phyloP scores from a whole-genome alignment of 495 filamentous ascomycete species.

The Aeminium ludgeri region DNA sequence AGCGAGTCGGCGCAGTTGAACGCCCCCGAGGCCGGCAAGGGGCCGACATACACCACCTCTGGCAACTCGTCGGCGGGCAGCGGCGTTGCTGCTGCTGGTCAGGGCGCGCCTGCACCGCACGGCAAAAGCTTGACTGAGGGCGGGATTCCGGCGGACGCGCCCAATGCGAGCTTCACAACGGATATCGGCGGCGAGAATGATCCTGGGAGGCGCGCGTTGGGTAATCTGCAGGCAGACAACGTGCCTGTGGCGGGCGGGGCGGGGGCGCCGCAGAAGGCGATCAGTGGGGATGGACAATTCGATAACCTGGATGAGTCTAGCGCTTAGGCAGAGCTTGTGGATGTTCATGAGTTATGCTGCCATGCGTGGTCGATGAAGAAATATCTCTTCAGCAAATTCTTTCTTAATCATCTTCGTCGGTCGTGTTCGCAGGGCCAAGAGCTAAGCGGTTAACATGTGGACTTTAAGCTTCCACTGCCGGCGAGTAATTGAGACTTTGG shows the following conservation, averaged over 20 bases:
- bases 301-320: slow-evolving; percentile 24
- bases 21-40: slow-evolving; percentile 30
- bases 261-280: slow-evolving; percentile 25
- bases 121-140: slow-evolving; percentile 40
- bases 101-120: slow-evolving; percentile 25
- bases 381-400: too few species aligned
- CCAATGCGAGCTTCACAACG: slow-evolving; percentile 42
- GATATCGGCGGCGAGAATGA: slow-evolving; percentile 46
- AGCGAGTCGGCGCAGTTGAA: slow-evolving; percentile 16
- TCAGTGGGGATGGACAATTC: slow-evolving; percentile 26
- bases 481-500: too few species aligned
- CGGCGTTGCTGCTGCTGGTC: slow-evolving; percentile 15
- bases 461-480: too few species aligned
- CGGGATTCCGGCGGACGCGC: slow-evolving; percentile 31
- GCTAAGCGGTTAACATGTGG: too few species aligned
- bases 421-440: too few species aligned
- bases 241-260: slow-evolving; percentile 24
- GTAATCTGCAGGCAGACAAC: slow-evolving; percentile 31
- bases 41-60: slow-evolving; percentile 26
- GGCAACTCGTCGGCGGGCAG: slow-evolving; percentile 21
- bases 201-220: slow-evolving; percentile 36
- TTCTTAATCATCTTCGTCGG: too few species aligned
- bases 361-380: too few species aligned
- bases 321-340: slow-evolving; percentile 4
- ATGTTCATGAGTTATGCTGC: too few species aligned